Evolutionary conservation across 2,329 filamentous ascomycete genomes (phyloP).

Genomic region (Aspergillus sp.): DNA sequence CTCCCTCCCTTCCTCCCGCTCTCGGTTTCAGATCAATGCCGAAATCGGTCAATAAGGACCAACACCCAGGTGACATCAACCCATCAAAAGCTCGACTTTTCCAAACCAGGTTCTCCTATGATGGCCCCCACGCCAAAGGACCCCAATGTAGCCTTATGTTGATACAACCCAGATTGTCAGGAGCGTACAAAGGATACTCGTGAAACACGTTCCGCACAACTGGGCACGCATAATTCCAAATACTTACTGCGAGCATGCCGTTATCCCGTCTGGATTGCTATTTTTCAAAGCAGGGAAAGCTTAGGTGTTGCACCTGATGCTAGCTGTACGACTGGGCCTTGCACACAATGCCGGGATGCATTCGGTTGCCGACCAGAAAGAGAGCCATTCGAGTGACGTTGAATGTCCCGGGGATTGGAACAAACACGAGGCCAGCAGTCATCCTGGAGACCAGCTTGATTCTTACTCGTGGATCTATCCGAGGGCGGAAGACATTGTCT

Average conservation of each 20-base stretch:
- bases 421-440: slow-evolving; percentile 3
- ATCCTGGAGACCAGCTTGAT: not conserved
- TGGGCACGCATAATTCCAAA: not conserved
- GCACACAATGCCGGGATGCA: not conserved
- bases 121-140: no score
- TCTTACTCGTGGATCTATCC: slow-evolving; percentile 2
- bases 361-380: not conserved
- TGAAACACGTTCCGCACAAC: not conserved
- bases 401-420: not conserved
- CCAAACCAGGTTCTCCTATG: not conserved
- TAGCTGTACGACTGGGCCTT: not conserved
- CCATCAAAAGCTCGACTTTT: no score
- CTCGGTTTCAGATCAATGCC: not conserved
- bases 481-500: slow-evolving; percentile 5
- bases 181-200: not conserved
- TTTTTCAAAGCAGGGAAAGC: not conserved
- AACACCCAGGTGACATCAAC: not conserved
- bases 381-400: not conserved
- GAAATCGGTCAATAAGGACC: slow-evolving; percentile 1
- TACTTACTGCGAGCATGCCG: not conserved
- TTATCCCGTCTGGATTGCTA: not conserved
- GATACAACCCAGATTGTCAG: not conserved
- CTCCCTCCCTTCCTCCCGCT: not conserved
- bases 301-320: slow-evolving; percentile 7
- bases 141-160: not conserved